Percentiles rank a stretch among this genome's conserved stretches.
These are phyloP conservation scores for Phytophthora boehmeriae DNA, from an alignment of 352 stramenopile genomes.

Conservation along the genomic window DNA sequence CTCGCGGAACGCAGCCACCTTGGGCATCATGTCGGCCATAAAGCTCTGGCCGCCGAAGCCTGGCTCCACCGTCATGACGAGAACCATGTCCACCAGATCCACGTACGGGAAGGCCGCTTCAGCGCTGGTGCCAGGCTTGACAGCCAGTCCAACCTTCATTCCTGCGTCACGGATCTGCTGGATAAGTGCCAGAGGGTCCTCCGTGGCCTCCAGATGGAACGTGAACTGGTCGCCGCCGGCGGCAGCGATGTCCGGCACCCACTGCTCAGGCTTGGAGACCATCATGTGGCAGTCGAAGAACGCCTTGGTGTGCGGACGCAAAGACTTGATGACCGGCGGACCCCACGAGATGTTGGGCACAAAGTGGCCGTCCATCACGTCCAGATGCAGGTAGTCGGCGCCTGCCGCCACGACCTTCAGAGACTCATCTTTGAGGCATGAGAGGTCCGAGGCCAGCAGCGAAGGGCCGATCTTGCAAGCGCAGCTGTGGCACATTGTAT, in stretches of 20 bases:
- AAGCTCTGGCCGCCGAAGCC: conserved; percentile 98
- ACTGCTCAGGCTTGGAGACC: conserved; percentile 95
- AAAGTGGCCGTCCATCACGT: conserved; percentile 99
- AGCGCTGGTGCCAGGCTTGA: conserved; percentile 95
- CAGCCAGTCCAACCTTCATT: conserved; percentile 96
- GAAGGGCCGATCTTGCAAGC: conserved; percentile 92
- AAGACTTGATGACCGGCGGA: conserved; percentile 94
- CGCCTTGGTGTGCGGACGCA: conserved; percentile 84
- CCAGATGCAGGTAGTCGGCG: conserved; percentile 96
- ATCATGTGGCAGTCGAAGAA: conserved; percentile 99
- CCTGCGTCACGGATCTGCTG: conserved; percentile 82
- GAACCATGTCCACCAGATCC: conserved; percentile 93
- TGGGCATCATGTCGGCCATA: conserved; percentile 96
- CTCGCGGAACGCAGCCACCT: conserved; percentile 89
- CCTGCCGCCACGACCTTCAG: conserved; percentile 89
- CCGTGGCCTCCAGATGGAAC: conserved; percentile 94
- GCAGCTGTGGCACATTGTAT: conserved; percentile 85
- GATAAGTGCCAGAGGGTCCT: conserved; percentile 75
- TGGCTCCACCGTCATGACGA: conserved; percentile 99
- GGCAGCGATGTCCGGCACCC: conserved; percentile 95
- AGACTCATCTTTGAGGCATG: conserved; percentile 91
- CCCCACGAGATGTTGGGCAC: conserved; percentile 98
- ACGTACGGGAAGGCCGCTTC: conserved; percentile 86
- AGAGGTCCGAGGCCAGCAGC: conserved; percentile 95
- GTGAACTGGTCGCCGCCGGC: conserved; percentile 96